Percentiles rank a stretch among this genome's conserved stretches.
Conservation (phyloP, 2,329 filamentous ascomycete genomes). For the Penicillium glabrum region DNA sequence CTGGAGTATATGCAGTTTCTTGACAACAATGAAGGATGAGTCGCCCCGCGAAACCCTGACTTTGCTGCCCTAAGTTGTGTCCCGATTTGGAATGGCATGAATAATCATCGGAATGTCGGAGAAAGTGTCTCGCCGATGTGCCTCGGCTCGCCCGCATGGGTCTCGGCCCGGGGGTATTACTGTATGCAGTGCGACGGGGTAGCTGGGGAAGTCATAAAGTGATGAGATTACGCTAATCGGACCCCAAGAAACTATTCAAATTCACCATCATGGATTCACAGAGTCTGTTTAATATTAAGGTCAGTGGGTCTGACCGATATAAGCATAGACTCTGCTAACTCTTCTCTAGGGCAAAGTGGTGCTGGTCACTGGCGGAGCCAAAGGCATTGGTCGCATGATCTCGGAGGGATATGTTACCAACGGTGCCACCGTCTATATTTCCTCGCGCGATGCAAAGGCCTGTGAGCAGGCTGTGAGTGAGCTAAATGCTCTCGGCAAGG, state of each 20-base stretch:
- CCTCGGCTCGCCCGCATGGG: constrained; percentile 30
- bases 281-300: constrained; percentile 61
- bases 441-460: constrained; percentile 53
- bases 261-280: constrained; percentile 52
- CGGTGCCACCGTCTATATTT: constrained; percentile 54
- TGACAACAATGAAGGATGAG: constrained; percentile 1
- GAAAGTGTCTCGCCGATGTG: constrained; percentile 12
- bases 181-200: constrained; percentile 14
- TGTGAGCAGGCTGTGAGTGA: constrained; percentile 48
- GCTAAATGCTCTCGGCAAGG: constrained; percentile 53
- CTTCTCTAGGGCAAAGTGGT: constrained; percentile 43
- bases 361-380: constrained; percentile 53
- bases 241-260: neutral
- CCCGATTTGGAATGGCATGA: constrained; percentile 20
- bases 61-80: constrained; percentile 25
- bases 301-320: constrained; percentile 29
- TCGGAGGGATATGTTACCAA: constrained; percentile 55
- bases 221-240: constrained; percentile 1
- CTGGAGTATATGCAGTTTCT: constrained; percentile 6
- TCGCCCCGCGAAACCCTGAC: constrained; percentile 33
- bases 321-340: constrained; percentile 24
- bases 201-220: constrained; percentile 11
- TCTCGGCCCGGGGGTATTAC: constrained; percentile 13
- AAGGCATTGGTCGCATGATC: constrained; percentile 56
- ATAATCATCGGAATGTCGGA: constrained; percentile 6